Percentiles rank a stretch among this genome's conserved stretches.
phyloP scores from a whole-genome alignment of 352 stramenopile genomes.

The Plasmopara halstedii region DNA sequence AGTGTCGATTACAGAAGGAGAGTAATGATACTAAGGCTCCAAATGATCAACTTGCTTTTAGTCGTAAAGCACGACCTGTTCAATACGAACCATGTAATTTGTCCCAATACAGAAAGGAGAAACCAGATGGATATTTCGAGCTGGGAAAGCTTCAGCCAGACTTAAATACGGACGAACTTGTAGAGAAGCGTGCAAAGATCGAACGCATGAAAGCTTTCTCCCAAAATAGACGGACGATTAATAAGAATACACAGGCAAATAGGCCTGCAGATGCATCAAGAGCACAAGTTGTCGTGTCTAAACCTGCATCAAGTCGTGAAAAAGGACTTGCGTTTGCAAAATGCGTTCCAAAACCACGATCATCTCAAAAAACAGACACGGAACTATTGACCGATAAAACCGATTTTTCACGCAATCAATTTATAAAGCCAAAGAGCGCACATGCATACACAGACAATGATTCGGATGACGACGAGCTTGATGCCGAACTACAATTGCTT shows the following conservation, averaged over 20 bases:
- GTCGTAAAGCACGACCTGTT: conserved; percentile 54
- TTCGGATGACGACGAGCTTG: conserved; percentile 50
- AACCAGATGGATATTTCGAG: conserved; percentile 78
- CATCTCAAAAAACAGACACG: conserved; percentile 16
- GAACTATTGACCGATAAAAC: background rate
- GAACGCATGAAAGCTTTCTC: conserved; percentile 82
- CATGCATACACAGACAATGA: conserved; percentile 54
- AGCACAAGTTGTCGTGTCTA: conserved; percentile 1
- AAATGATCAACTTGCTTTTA: conserved; percentile 72
- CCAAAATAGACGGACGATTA: conserved; percentile 67
- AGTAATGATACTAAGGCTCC: conserved; percentile 38
- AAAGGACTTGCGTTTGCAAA: conserved; percentile 77
- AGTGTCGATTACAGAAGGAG: conserved; percentile 38
- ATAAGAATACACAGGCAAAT: conserved; percentile 44
- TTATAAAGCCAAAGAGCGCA: conserved; percentile 11
- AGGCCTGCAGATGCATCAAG: conserved; percentile 17
- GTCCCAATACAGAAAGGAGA: conserved; percentile 83
- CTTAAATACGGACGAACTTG: conserved; percentile 69
- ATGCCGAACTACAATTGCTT: conserved; percentile 54
- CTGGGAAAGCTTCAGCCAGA: conserved; percentile 85
- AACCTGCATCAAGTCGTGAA: conserved; percentile 53
- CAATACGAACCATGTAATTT: conserved; percentile 83
- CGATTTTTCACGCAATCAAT: background rate
- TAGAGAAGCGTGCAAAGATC: conserved; percentile 71
- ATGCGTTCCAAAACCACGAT: conserved; percentile 63